Base-by-base conservation (phyloP, 441 rosid genomes). In the Dalechampia spathulata region DNA sequence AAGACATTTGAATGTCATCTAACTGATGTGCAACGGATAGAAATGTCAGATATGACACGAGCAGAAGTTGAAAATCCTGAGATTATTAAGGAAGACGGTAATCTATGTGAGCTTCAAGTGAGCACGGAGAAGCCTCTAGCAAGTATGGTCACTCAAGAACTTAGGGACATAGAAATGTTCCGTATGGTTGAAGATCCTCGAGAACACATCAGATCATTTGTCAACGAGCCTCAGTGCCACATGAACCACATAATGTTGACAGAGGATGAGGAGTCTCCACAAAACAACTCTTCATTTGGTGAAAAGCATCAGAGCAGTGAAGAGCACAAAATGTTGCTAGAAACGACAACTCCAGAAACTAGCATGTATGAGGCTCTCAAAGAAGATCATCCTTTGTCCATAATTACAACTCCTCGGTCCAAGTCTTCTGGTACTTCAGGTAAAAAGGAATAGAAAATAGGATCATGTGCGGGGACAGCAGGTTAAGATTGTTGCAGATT, bases 91-190 rank as follows among this genome's bases (percentile, higher is more conserved):
- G 72, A 67, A 28, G 68, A 58, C 11, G n/a, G 44, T 26, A 20
- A 64, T 57, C 15, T 51, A 16, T 67, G n/a, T 58, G 61, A 55
- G 49, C 42, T 58, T 25, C 66, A 53, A 67, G 61, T 58, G 66
- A 76, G 69, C 44, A n/a, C 49, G 21, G 85, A 79, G 82, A 78
- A 70, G 67, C 70, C 62, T 69, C 80, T 49, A 57, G 78, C 55
- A 30, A 55, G 54, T 44, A 34, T 28, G 21, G 38, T 52, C 23
- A 60, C 45, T 53, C 62, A 61, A 37, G 54, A 49, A 60, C 38
- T 27, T 8, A 25, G 51, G 34, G 62, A 61, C 52, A 12, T 46
- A 39, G 62, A 63, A 38, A 52, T 41, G 17, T 52, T 15, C 36
- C 44, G 38, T 67, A 58, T 38, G 25, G 69, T 54, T 17, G 68